Evolutionary conservation across 2,329 filamentous ascomycete genomes (phyloP).

Genomic region (Colletotrichum endophyticum): DNA sequence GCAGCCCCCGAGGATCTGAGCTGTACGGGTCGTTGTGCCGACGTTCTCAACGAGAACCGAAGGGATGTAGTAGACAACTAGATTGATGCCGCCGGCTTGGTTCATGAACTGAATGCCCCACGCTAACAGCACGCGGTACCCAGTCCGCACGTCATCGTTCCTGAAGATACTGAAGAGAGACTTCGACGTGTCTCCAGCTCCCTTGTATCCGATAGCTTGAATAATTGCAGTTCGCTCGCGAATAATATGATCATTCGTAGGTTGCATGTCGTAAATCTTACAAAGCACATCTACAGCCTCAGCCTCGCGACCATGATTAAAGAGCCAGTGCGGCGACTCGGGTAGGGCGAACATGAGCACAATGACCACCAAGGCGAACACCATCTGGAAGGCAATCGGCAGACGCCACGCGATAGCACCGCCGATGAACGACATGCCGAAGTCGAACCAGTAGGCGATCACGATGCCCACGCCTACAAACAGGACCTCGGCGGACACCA

Average conservation of each 20-base stretch:
- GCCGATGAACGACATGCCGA: conserved; percentile 37
- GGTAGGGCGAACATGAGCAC: not conserved
- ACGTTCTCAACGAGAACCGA: not conserved
- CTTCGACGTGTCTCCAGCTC: not conserved
- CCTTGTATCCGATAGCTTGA: not conserved
- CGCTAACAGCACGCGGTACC: not conserved
- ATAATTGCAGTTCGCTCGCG: not conserved
- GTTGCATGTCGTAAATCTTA: not conserved
- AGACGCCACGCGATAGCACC: conserved; percentile 28
- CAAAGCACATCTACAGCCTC: not conserved
- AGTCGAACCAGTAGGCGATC: conserved; percentile 39
- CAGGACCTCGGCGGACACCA: conserved; percentile 34
- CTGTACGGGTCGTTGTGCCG: not conserved
- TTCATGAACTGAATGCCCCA: not conserved
- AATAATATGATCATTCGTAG: not conserved
- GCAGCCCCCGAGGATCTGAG: not conserved
- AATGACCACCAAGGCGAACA: not conserved
- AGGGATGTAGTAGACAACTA: not conserved
- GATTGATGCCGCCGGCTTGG: not conserved
- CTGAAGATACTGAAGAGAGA: not conserved
- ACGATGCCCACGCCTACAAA: conserved; percentile 45
- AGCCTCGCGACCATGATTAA: not conserved
- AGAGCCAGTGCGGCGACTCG: not conserved
- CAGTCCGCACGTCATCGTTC: not conserved
- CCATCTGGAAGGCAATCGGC: not conserved